These are phyloP conservation scores for Rhododendron simsii DNA, from an alignment of 148 eudicot species.

Conservation along the genomic window DNA sequence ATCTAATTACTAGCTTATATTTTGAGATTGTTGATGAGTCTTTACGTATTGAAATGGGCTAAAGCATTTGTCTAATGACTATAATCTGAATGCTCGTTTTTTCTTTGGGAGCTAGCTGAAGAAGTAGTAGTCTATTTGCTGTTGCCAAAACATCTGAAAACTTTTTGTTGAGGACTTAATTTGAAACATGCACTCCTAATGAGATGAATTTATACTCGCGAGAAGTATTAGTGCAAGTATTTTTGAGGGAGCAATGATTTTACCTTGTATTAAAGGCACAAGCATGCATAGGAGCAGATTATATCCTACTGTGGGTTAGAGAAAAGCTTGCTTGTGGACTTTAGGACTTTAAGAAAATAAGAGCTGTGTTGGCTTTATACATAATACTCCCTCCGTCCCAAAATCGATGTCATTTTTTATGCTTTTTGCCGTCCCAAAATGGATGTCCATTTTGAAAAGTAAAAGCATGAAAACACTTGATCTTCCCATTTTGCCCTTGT, in stretches of 20 bases:
- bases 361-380: not conserved
- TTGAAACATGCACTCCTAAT: not conserved
- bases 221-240: not conserved
- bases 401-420: too few species aligned
- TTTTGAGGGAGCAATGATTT: not conserved
- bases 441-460: too few species aligned
- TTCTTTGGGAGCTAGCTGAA: not conserved
- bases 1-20: not conserved
- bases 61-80: not conserved
- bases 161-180: not conserved
- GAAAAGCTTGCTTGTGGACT: conserved; percentile 3
- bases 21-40: not conserved
- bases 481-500: too few species aligned
- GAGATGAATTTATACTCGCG: not conserved
- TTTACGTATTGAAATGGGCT: not conserved
- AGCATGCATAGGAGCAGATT: not conserved
- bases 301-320: not conserved
- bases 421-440: too few species aligned
- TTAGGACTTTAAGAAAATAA: not conserved
- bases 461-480: too few species aligned
- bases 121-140: not conserved
- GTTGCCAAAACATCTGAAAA: conserved; percentile 1
- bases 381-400: not conserved
- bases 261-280: not conserved
- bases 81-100: not conserved